Evolutionary conservation across 805 yeast genomes (phyloP).

Genomic region (Pichia ethanolica): DNA sequence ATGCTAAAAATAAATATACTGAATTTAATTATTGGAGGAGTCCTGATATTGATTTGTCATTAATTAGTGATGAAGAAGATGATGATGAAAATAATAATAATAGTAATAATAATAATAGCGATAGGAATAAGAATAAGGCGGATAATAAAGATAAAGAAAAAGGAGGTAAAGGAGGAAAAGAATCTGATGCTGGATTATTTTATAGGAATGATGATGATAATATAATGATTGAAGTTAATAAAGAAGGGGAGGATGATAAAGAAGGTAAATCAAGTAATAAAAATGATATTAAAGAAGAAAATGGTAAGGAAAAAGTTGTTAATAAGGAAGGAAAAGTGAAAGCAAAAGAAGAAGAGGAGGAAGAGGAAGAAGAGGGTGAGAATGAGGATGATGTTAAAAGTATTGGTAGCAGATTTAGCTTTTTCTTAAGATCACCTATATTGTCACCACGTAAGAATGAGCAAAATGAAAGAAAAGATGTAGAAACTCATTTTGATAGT

Average conservation of each 20-base stretch:
- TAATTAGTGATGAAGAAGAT: slow-evolving; percentile 39
- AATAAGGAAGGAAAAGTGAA: neutral
- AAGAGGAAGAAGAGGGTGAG: neutral
- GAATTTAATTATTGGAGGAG: slow-evolving; percentile 93
- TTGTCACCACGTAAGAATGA: neutral
- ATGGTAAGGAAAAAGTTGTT: neutral
- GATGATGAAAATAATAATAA: slow-evolving; percentile 19
- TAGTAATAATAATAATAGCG: neutral
- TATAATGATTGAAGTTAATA: neutral
- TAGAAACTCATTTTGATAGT: no score
- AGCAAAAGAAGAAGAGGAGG: neutral
- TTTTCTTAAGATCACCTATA: slow-evolving; percentile 6
- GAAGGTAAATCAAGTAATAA: neutral
- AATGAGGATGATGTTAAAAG: slow-evolving; percentile 3
- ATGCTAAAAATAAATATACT: slow-evolving; percentile 56
- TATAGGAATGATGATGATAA: neutral
- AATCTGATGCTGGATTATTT: neutral
- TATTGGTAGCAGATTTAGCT: slow-evolving; percentile 5
- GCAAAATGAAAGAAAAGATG: neutral
- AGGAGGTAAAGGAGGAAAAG: neutral
- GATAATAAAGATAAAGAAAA: neutral
- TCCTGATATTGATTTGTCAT: slow-evolving; percentile 54
- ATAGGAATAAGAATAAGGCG: neutral
- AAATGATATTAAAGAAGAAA: neutral
- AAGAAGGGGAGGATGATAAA: neutral